Evolutionary conservation across 2,329 filamentous ascomycete species (phyloP).

Genomic region (Pseudopyrenochaeta lycopersici): DNA sequence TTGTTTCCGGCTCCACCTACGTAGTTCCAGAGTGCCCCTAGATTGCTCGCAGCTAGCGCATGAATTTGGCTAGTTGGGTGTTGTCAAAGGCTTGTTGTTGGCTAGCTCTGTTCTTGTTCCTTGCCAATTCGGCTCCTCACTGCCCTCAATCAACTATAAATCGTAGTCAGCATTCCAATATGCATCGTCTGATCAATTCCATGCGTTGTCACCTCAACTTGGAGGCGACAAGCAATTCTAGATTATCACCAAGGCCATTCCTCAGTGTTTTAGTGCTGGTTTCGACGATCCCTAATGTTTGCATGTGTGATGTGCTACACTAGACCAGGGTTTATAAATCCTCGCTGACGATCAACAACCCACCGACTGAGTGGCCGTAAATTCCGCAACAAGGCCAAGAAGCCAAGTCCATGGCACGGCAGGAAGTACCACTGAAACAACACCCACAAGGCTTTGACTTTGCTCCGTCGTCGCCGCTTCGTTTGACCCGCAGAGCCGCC

Average conservation of each 20-base stretch:
- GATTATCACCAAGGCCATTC: too few species aligned
- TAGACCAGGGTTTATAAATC: not conserved
- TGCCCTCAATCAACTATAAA: not conserved
- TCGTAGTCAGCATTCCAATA: not conserved
- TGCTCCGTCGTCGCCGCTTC: not conserved
- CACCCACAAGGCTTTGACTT: not conserved
- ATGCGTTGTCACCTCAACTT: too few species aligned
- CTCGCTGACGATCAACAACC: conserved; percentile 9
- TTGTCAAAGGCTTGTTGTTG: conserved; percentile 8
- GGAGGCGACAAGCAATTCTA: too few species aligned
- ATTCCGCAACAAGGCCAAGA: conserved; percentile 17
- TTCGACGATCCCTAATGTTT: not conserved
- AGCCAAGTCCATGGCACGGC: conserved; percentile 23
- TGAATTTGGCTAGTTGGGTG: conserved; percentile 10
- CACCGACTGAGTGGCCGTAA: conserved; percentile 5
- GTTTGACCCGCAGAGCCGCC: conserved; percentile 3
- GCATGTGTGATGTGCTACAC: not conserved
- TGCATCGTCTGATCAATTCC: too few species aligned
- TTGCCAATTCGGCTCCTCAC: not conserved
- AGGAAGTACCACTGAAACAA: conserved; percentile 12
- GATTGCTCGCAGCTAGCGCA: conserved; percentile 17
- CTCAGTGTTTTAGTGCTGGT: too few species aligned
- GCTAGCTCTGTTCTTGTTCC: conserved; percentile 6
- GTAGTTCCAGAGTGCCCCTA: conserved; percentile 2
- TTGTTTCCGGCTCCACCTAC: conserved; percentile 3